phyloP scores from a whole-genome alignment of 768 basidiomycete genomes.

The Harrya chromipes region DNA sequence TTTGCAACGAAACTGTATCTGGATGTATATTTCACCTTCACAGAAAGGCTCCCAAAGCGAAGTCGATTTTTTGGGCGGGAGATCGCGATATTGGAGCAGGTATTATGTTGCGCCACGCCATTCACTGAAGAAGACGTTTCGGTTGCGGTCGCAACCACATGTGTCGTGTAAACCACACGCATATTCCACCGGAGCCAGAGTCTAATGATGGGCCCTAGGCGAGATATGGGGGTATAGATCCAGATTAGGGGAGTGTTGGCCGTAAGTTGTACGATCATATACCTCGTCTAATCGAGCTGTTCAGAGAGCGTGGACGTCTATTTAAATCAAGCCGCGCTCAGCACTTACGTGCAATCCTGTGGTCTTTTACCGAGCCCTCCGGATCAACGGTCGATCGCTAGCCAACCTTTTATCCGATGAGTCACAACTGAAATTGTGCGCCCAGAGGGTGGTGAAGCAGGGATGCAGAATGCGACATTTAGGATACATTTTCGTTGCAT shows the following conservation, averaged over 20 bases:
- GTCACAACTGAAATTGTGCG: constrained; percentile 26
- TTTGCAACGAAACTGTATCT: constrained; percentile 11
- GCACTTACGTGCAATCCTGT: constrained; percentile 8
- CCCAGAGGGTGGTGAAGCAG: not conserved
- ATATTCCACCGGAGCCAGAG: constrained; percentile 2
- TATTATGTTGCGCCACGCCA: constrained; percentile 5
- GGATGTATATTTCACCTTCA: constrained; percentile 6
- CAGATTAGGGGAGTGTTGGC: constrained; percentile 4
- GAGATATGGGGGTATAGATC: constrained; percentile 25
- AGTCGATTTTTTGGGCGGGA: constrained; percentile 10
- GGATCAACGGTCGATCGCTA: constrained; percentile 10
- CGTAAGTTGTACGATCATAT: constrained; percentile 6
- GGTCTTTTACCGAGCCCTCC: not conserved
- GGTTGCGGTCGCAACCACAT: constrained; percentile 11
- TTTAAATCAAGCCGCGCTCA: constrained; percentile 9
- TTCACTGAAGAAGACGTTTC: constrained; percentile 10
- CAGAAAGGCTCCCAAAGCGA: not conserved
- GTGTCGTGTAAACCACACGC: constrained; percentile 13
- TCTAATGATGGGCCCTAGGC: not conserved
- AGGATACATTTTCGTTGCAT: not conserved
- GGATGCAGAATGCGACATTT: constrained; percentile 1
- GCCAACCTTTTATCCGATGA: constrained; percentile 4
- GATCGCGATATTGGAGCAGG: constrained; percentile 11
- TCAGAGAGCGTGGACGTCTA: constrained; percentile 5
- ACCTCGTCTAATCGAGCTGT: constrained; percentile 8